phyloP scores from a whole-genome alignment of 148 eudicot species.

The Arbutus unedo region DNA sequence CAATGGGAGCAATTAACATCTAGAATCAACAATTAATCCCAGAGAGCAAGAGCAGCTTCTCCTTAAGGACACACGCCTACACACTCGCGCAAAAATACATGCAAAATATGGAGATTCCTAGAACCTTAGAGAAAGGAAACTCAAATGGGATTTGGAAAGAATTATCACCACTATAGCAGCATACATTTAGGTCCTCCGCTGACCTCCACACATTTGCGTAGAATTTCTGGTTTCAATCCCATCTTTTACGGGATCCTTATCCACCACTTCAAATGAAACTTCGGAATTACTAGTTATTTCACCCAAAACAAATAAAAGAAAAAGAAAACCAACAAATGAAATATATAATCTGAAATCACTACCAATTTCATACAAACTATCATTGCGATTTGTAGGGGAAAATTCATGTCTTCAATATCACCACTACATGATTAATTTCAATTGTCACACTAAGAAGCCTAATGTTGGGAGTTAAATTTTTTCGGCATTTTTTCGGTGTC shows the following conservation, averaged over 20 bases:
- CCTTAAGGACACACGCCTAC: not conserved
- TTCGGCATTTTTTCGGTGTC: too few relatives aligned
- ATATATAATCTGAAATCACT: not conserved
- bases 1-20: not conserved
- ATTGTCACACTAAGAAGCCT: too few relatives aligned
- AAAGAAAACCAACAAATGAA: not conserved
- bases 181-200: not conserved
- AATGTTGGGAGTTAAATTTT: too few relatives aligned
- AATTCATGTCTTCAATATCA: not conserved
- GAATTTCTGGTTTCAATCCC: not conserved
- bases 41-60: too few relatives aligned
- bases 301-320: not conserved
- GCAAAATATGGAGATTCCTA: not conserved
- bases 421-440: not conserved
- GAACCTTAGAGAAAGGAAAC: not conserved
- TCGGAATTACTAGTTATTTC: not conserved
- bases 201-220: not conserved
- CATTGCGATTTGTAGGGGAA: not conserved
- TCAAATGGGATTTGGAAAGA: not conserved
- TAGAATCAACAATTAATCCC: not conserved
- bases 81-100: not conserved
- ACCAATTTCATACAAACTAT: not conserved
- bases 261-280: not conserved
- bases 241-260: not conserved
- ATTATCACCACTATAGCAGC: not conserved